Evolutionary conservation across 2,329 filamentous ascomycete species (phyloP).

Genomic region (Trichophyton schoenleinii): DNA sequence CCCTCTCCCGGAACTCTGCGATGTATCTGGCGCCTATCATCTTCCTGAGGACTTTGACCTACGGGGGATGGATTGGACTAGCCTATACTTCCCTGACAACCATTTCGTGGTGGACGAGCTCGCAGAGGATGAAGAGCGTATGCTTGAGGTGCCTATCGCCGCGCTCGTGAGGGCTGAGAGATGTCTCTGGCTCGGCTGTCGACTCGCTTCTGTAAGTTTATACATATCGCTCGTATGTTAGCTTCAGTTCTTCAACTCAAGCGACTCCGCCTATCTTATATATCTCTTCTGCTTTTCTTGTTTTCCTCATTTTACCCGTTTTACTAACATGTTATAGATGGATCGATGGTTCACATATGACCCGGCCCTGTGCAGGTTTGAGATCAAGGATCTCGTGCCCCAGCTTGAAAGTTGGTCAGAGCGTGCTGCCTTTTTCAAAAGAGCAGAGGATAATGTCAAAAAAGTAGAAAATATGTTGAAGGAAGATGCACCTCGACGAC

Average conservation of each 20-base stretch:
- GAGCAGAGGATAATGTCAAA: no score
- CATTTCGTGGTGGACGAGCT: slow-evolving; percentile 39
- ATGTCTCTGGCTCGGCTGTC: slow-evolving; percentile 38
- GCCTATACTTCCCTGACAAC: slow-evolving; percentile 34
- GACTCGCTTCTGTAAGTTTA: slow-evolving; percentile 34
- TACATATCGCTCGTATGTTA: no score
- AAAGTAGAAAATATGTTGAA: no score
- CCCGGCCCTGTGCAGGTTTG: slow-evolving; percentile 20
- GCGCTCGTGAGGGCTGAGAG: slow-evolving; percentile 38
- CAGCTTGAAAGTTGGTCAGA: slow-evolving; percentile 5
- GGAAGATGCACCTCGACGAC: no score
- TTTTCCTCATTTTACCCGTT: background rate
- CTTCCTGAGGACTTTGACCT: slow-evolving; percentile 49
- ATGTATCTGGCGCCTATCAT: slow-evolving; percentile 30
- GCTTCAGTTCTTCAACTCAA: no score
- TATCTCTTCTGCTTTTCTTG: background rate
- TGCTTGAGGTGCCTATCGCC: slow-evolving; percentile 40
- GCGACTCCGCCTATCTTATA: no score
- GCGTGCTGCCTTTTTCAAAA: background rate
- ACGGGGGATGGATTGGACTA: slow-evolving; percentile 43
- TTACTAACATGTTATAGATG: slow-evolving; percentile 18
- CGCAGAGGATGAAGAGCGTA: slow-evolving; percentile 44
- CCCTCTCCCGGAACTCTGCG: slow-evolving; percentile 28
- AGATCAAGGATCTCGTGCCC: slow-evolving; percentile 21
- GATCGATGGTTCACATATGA: slow-evolving; percentile 31